phyloP scores from a whole-genome alignment of 2,329 filamentous ascomycete species.

The Phyllosticta capitalensis region DNA sequence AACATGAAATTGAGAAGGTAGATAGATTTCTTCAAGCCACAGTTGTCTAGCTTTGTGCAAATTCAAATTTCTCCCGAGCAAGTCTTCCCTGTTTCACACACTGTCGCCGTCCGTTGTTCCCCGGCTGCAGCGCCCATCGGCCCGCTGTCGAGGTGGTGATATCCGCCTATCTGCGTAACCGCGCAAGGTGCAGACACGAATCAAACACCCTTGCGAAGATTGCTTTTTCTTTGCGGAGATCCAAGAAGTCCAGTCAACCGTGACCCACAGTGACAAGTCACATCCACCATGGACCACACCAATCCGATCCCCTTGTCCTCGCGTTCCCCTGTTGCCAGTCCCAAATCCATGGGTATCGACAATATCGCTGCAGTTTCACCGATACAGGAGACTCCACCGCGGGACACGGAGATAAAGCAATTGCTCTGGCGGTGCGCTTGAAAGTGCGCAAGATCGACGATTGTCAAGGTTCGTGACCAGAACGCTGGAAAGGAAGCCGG shows the following conservation, averaged over 20 bases:
- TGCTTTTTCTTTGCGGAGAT: constrained; percentile 10
- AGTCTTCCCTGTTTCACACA: neutral
- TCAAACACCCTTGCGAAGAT: neutral
- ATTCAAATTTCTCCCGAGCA: neutral
- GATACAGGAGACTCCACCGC: constrained; percentile 22
- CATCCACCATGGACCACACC: neutral
- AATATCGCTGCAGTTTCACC: constrained; percentile 24
- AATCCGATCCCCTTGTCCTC: neutral
- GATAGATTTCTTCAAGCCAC: neutral
- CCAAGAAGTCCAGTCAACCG: neutral
- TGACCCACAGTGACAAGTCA: constrained; percentile 1
- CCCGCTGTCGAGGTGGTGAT: neutral
- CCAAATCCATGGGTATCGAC: constrained; percentile 11
- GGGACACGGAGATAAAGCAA: constrained; percentile 9
- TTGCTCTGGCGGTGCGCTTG: neutral
- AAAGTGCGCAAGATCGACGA: neutral
- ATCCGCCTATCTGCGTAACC: neutral
- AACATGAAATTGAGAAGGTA: constrained; percentile 19
- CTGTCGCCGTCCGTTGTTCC: neutral
- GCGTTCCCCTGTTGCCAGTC: neutral
- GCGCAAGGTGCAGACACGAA: neutral
- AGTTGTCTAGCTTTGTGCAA: neutral
- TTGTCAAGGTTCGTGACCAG: neutral
- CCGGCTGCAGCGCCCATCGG: neutral
- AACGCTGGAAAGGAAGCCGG: neutral